Base-by-base conservation (phyloP, 2,329 filamentous ascomycete species). In the Rhynchosporium agropyri region DNA sequence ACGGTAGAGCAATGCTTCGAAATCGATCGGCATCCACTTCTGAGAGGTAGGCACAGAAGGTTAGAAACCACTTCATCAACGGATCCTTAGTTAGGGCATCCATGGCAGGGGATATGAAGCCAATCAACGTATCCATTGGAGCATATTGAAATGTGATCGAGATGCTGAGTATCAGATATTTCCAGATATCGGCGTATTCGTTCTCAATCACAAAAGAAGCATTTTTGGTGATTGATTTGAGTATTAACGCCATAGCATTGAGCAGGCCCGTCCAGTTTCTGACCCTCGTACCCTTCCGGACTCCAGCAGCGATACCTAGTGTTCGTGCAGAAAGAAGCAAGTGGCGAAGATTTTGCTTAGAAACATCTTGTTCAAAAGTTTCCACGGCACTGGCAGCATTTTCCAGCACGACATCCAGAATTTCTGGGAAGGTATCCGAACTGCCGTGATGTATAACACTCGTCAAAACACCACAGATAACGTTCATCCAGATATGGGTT, bases 371-470 rank as follows among this genome's bases (percentile, higher is more conserved):
- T 13, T 81, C 71, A 45, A 79, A 77, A 1, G 74, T 68, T 42
- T 78, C 76, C 1, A 76, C 75, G 1, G 76, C 66, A 46, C 78
- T 76, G 31, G 70, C 67, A 38, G 74, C 70, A 56, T 81, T 79
- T 28, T 85, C 81, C 42, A 86, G 74, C 3, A 96, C 79, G 2
- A 84, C 79, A 6, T 87, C 82, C 15, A 89, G 77, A 0, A 96
- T 78, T 3, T 89, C 84, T 56, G 80, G 79, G 73, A 97, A 94
- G 0, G 89, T 91, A 36, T 91, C 88, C 1, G 82, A 76, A 58
- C 85, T 90, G 1, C 90, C 89, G 73, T 96, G 89, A 74, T 99
- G 95, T 57, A 97, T 87, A 36, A 92, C 79, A 70, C 90, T 93
- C 5, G 90, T 90, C 43, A 97, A 75, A 31, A 94, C 84, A 31